phyloP scores from a whole-genome alignment of 2,329 filamentous ascomycete genomes.

The Fusarium sulawesiense region DNA sequence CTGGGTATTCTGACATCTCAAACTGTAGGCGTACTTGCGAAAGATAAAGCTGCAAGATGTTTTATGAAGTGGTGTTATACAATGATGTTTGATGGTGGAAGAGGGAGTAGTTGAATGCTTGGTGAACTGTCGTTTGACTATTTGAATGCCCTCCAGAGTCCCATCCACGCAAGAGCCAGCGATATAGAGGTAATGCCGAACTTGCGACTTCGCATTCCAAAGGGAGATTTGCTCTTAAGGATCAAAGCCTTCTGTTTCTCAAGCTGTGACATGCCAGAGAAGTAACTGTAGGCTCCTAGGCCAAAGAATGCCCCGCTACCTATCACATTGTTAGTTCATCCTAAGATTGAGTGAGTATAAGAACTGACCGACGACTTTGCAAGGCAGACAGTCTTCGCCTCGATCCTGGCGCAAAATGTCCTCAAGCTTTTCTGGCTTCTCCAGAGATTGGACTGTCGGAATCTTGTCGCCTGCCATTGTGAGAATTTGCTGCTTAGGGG shows the following conservation, averaged over 20 bases:
- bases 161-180: constrained; percentile 74
- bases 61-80: neutral
- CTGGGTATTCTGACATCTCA: neutral
- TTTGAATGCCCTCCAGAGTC: constrained; percentile 74
- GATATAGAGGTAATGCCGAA: constrained; percentile 76
- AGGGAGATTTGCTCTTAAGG: constrained; percentile 74
- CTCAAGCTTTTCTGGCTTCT: constrained; percentile 71
- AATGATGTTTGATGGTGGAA: constrained; percentile 13
- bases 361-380: constrained; percentile 74
- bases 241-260: constrained; percentile 73
- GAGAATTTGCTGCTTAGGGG: neutral
- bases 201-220: constrained; percentile 78
- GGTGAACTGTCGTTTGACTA: constrained; percentile 1
- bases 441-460: constrained; percentile 63
- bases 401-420: constrained; percentile 67
- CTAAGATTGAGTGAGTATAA: constrained; percentile 1
- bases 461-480: constrained; percentile 55
- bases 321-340: constrained; percentile 51
- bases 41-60: neutral
- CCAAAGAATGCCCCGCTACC: constrained; percentile 81
- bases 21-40: neutral
- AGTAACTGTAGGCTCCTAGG: constrained; percentile 81
- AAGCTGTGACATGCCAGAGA: constrained; percentile 78
- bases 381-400: constrained; percentile 75
- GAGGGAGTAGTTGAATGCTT: constrained; percentile 15